Base-by-base conservation (phyloP, 1,284 basidiomycete genomes). In the Ustilago tritici region DNA sequence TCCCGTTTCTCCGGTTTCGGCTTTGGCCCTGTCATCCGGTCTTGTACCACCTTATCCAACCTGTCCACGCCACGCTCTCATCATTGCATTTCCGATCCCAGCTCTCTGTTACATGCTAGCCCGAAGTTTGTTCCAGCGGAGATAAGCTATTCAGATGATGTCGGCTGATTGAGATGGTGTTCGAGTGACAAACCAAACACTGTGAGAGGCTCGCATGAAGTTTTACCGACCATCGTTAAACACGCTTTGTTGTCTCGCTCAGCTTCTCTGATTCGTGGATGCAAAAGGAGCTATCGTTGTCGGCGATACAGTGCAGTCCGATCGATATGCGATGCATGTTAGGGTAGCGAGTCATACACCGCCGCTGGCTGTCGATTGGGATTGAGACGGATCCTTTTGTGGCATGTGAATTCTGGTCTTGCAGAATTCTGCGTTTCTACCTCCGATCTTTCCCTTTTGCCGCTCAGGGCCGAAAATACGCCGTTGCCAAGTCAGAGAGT, bases 1-100 rank as follows among this genome's bases (percentile, higher is more conserved):
- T 28, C 64, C 69, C 63, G 69, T 32, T 5, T 62, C 60, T 60
- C 59, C 56, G 35, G 43, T 8, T 31, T 56, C 70, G 70, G 64
- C 41, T 35, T 40, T 8, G 2, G 4, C 3, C 0, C 4, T 50
- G 36, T 40, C 17, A 49, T 31, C 69, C 43, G 60, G 56, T 17
- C 7, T 4, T n/a, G 46, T 19, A n/a, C 35, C 14, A 15, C 15
- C 11, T 11, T 35, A 28, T 28, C 23, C 23, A 28, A 28, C 23
- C 23, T 11, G 23, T 9, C 49, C n/a, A 12, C 7, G 17, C 43
- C n/a, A 46, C 0, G n/a, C 19, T 15, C 36, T 38, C 36, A 38
- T 38, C 4, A 41, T 41, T 15, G 40, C 40, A 41, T 41, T 15
- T 8, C 2, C 0, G 23, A 23, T 23, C 23, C 2, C 23, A 23